Evolutionary conservation across 129 eudicot species (phyloP).

Genomic region (Heracleum sosnowskyi): DNA sequence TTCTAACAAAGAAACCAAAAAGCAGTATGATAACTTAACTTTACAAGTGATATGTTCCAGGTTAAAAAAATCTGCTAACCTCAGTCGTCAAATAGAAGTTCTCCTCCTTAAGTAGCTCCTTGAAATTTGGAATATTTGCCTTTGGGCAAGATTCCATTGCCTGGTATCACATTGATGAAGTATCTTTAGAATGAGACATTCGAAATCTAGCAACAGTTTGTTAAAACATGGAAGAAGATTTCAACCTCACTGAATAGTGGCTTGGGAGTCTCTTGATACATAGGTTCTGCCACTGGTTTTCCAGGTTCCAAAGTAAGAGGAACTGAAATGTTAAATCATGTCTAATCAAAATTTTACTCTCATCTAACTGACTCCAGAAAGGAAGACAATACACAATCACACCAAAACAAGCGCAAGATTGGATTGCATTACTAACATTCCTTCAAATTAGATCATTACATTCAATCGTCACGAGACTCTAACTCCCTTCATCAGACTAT

Average conservation of each 20-base stretch:
- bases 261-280: constrained; percentile 67
- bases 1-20: not conserved
- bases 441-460: not conserved
- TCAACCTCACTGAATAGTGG: constrained; percentile 58
- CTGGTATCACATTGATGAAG: constrained; percentile 19
- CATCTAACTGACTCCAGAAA: not conserved
- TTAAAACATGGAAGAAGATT: not conserved
- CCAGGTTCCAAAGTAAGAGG: constrained; percentile 54
- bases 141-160: constrained; percentile 91
- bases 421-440: not conserved
- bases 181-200: not conserved
- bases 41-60: not conserved
- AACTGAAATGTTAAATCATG: constrained; percentile 30
- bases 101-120: constrained; percentile 70
- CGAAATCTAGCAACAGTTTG: not conserved
- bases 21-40: not conserved
- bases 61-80: constrained; percentile 25
- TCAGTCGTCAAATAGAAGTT: constrained; percentile 80
- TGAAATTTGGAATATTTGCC: constrained; percentile 52
- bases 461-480: too few species aligned
- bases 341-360: not conserved
- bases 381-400: not conserved
- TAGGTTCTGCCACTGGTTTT: constrained; percentile 58
- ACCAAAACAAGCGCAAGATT: not conserved
- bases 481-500: not conserved